These are phyloP conservation scores for Aspergillus pseudonomiae DNA, from an alignment of 2,329 filamentous ascomycete species.

Conservation along the genomic window DNA sequence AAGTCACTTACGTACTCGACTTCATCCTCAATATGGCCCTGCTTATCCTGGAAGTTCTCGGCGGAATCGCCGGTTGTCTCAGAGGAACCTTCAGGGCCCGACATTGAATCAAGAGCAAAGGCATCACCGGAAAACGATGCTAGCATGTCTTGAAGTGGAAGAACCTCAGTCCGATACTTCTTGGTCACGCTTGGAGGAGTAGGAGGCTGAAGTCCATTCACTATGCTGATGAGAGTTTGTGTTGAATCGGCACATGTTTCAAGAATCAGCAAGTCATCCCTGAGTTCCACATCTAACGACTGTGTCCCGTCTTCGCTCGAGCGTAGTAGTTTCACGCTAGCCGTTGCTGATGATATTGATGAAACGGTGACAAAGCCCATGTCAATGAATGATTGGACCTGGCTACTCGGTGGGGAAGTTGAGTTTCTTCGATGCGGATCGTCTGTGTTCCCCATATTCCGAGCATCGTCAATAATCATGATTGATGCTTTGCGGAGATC, in stretches of 20 bases:
- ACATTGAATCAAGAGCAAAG: constrained; percentile 54
- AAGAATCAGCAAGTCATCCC: constrained; percentile 82
- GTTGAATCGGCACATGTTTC: constrained; percentile 98
- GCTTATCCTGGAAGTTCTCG: constrained; percentile 37
- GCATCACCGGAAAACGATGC: constrained; percentile 88
- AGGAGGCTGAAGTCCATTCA: constrained; percentile 81
- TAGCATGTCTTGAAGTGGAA: constrained; percentile 85
- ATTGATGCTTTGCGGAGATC: constrained; percentile 80
- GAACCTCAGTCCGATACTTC: constrained; percentile 84
- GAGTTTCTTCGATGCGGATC: constrained; percentile 33
- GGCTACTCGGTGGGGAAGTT: constrained; percentile 40
- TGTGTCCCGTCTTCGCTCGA: constrained; percentile 62
- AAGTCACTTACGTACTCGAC: constrained; percentile 60
- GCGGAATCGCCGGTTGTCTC: constrained; percentile 54
- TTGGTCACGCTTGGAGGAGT: constrained; percentile 77
- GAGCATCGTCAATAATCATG: constrained; percentile 77
- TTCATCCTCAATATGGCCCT: constrained; percentile 43
- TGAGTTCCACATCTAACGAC: constrained; percentile 76
- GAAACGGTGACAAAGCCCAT: constrained; percentile 84
- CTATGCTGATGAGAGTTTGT: constrained; percentile 79
- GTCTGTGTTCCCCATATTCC: constrained; percentile 48
- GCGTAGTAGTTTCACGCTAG: constrained; percentile 63
- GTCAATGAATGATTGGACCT: constrained; percentile 55
- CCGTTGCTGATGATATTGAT: constrained; percentile 80
- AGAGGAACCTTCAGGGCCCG: constrained; percentile 26